Evolutionary conservation across 75 land plant genomes (phyloP), one percentile per base, ranked within the genome.

Genomic region (Picea sitchensis): DNA sequence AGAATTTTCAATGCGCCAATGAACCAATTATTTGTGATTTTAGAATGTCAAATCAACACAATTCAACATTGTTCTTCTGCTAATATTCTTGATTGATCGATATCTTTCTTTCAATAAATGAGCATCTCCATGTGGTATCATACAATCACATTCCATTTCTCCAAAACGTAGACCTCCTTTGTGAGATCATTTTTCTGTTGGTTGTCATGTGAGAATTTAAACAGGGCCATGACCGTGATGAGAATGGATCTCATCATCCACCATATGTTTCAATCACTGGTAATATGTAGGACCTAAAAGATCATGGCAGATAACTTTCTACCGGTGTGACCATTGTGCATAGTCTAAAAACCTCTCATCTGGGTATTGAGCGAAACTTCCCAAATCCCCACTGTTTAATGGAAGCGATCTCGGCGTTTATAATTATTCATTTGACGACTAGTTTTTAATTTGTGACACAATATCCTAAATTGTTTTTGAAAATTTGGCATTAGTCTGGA

Each of bases 281-380:
- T 97, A 97, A 71, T 97, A 97, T 14, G 99, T 97, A 5, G 99
- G 99, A 23, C 99, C 99, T 30, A 97, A 85, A 84, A 97, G 80
- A 97, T 97, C 93, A 93, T 93, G 20, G 99, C 96, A 79, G 80
- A 83, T 23, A 97, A 79, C 68, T 81, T 85, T 59, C 99, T 82
- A 36, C 99, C 99, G 20, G 99, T 97, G 75, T 97, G 99, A 23
- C 99, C 99, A 87, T 97, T 97, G 76, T 97, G 95, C 99, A 97
- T 97, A 60, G 95, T 96, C 82, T 97, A 98, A 74, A 91, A 97
- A 8, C 99, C 99, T 79, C 99, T 93, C 98, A 97, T 95, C 82
- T 97, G 26, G 99, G 76, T 95, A 97, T 18, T 95, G 26, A 26
- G 26, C 26, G 0, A 26, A 26, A 26, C 26, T 26, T 26, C 26